Base-by-base conservation (phyloP, 495 filamentous ascomycete species). In the Cenococcum geophilum region DNA sequence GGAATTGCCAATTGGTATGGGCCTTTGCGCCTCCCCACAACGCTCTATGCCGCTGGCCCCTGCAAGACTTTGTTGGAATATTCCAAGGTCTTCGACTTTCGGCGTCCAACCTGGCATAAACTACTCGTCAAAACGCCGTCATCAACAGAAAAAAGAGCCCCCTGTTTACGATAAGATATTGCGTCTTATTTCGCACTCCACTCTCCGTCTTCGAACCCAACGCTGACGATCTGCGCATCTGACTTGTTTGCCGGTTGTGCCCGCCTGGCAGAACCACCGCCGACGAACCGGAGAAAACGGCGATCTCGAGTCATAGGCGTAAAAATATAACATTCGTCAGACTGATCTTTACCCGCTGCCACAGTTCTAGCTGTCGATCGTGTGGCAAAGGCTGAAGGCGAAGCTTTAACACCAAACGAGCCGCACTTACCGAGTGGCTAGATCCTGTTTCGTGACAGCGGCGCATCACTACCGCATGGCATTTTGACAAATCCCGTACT, bases 301-400 rank as follows among this genome's bases (percentile, higher is more conserved):
- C 18, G 20, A 23, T 32, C 21, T 52, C 23, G 49, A 32, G 49
- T 32, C 21, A 23, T 52, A 16, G 20, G 49, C 23, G 23, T 32
- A 23, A 32, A 32, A 25, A 32, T 16, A 21, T 32, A 32, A 20
- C 20, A 52, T 52, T 32, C 49, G 49, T 52, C 23, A 27, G 49
- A 9, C 49, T 52, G 49, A 52, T 52, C 23, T 18, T 25, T 20
- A 45, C 25, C 49, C 49, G 25, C 20, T 52, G 49, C 49, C 49
- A 23, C 49, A 52, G 49, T 18, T 45, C 12, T 52, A 52, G 49
- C 23, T 23, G 49, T 52, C 49, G 20, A 52, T 52, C 49, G 16
- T 16, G 40, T 45, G 40, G 40, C 40, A 45, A 45, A 45, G 18
- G 40, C 40, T 45, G 14, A 45, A 45, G 14, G 18, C 40, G 14